Conservation (phyloP, 2,329 filamentous ascomycete species). For the Penicillium vulpinum region DNA sequence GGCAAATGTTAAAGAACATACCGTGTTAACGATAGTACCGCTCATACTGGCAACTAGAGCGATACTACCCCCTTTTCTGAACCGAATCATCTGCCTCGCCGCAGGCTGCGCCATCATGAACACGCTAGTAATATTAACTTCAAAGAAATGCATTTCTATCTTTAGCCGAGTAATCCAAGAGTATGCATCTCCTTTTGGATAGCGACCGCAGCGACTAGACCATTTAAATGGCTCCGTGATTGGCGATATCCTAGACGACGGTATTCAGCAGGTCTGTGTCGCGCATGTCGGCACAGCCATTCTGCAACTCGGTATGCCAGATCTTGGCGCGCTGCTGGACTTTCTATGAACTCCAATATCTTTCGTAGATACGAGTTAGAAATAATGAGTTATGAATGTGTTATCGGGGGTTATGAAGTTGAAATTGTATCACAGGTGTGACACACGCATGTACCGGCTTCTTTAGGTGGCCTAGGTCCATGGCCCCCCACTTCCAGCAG, state of each 20-base stretch:
- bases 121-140: conserved; percentile 61
- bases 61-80: conserved; percentile 61
- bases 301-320: conserved; percentile 61
- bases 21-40: conserved; percentile 57
- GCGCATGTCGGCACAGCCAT: conserved; percentile 77
- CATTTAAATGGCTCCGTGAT: conserved; percentile 70
- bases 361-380: no score
- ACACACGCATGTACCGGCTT: neutral
- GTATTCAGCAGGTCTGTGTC: conserved; percentile 67
- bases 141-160: conserved; percentile 63
- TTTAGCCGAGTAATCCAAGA: conserved; percentile 68
- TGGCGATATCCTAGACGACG: conserved; percentile 67
- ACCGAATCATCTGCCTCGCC: conserved; percentile 63
- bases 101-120: conserved; percentile 64
- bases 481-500: neutral
- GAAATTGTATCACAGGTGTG: neutral
- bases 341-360: neutral
- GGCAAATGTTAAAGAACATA: neutral
- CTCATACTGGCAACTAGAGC: conserved; percentile 64
- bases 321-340: neutral
- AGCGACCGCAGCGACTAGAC: conserved; percentile 71
- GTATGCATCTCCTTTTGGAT: conserved; percentile 79
- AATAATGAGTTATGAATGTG: neutral
- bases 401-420: neutral
- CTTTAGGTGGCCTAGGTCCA: neutral